Base-by-base conservation (phyloP, 805 yeast genomes). In the Middelhovenomyces tepae region DNA sequence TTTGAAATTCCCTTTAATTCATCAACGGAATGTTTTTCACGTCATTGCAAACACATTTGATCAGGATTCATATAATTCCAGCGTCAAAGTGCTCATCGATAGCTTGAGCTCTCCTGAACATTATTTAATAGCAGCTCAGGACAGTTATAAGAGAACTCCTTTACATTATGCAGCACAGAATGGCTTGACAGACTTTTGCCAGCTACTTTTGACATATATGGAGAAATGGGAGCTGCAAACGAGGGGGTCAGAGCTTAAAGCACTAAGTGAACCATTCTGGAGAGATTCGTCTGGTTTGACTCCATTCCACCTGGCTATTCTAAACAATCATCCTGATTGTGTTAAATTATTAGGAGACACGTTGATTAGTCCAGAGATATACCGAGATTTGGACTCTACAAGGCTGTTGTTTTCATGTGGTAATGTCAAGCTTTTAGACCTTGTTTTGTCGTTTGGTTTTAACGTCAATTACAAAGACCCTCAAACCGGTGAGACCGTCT, bases 91-190 rank as follows among this genome's bases (percentile, higher is more conserved):
- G n/a, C n/a, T n/a, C n/a, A n/a, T n/a, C n/a, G n/a, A n/a, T n/a
- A n/a, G n/a, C n/a, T n/a, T n/a, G n/a, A n/a, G n/a, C n/a, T n/a
- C n/a, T n/a, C n/a, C n/a, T 21, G 51, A 72, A 37, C 67, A 74
- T 42, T 63, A 69, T 21, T 65, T 67, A 3, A 59, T 83, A 22
- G 56, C 75, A 31, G 77, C 75, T 37, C 70, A 67, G 34, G 94
- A 83, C 51, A 73, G 67, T 38, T 78, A 81, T 50, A 64, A 62
- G 45, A 66, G 93, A 43, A 78, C 91, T 0, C 89, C 93, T 1
- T 59, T 83, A 37, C 94, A 83, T 56, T 83, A 84, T 53, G 75
- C 89, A 15, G 74, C 87, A 2, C 87, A 81, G 48, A 81, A 71
- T 51, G 94, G 93, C 1, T 60, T 82, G 37, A 73, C 69, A 37